Evolutionary conservation across 1,139 yeast species (phyloP).

Genomic region (Neolecta irregularis): DNA sequence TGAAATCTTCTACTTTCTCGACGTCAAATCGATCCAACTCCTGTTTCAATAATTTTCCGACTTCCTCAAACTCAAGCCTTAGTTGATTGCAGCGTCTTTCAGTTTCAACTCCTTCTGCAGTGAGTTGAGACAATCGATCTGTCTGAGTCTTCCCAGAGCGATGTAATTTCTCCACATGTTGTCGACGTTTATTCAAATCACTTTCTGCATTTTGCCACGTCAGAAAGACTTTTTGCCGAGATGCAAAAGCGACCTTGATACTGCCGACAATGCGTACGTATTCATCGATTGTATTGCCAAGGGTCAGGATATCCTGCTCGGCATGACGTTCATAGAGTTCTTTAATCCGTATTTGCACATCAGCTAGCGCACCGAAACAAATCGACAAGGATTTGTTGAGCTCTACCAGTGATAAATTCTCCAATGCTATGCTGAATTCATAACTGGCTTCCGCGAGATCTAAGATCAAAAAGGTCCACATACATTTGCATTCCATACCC

Average conservation of each 20-base stretch:
- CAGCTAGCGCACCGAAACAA: conserved; percentile 49
- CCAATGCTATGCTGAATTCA: conserved; percentile 42
- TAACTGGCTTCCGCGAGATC: conserved; percentile 37
- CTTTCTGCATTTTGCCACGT: conserved; percentile 40
- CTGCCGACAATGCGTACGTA: conserved; percentile 67
- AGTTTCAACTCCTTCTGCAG: conserved; percentile 43
- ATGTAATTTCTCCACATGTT: conserved; percentile 37
- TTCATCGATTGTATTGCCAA: conserved; percentile 81
- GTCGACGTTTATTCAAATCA: conserved; percentile 34
- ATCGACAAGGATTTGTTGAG: conserved; percentile 53
- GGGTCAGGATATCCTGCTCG: conserved; percentile 69
- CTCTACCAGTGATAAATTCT: conserved; percentile 56
- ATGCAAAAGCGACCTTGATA: conserved; percentile 56
- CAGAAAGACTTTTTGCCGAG: conserved; percentile 54
- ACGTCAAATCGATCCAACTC: conserved; percentile 60
- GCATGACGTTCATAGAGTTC: conserved; percentile 68
- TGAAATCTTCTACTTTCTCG: conserved; percentile 69
- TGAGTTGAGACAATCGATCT: conserved; percentile 42
- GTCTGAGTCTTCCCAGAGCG: conserved; percentile 44
- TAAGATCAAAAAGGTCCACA: conserved; percentile 1
- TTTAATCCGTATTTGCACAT: conserved; percentile 52
- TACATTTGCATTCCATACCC: conserved; percentile 31
- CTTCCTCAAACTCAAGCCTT: conserved; percentile 43
- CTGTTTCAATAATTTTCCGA: conserved; percentile 47
- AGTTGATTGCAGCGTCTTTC: conserved; percentile 42